Evolutionary conservation across 805 yeast species (phyloP), one percentile per base, ranked within the genome.

Genomic region (Suhomyces faveliae): DNA sequence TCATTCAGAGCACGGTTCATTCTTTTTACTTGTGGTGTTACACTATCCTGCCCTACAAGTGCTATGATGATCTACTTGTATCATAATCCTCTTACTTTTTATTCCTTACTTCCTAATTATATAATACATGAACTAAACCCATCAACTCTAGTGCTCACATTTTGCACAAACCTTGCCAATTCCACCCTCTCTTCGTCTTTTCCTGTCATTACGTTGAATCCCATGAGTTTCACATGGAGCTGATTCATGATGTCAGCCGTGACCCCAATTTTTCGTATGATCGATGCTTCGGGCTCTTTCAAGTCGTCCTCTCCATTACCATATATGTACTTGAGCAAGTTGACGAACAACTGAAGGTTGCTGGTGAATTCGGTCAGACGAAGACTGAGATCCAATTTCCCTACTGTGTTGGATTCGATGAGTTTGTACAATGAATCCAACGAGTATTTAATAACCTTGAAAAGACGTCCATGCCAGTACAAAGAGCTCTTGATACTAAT

Each of bases 381-480:
- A 41, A 61, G 42, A 38, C 53, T 50, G 13, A 60, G 48, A 20
- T 58, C 64, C 21, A 56, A 44, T 35, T 45, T 44, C 6, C 49
- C 49, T 22, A 42, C 27, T 11, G 35, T 30, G 15, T 47, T 48
- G 1, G 53, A 37, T 9, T 45, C 49, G 8, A 66, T 46, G 22
- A 61, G 50, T 5, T 55, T 49, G 5, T 25, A 41, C 27, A 66
- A 57, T 22, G 70, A 61, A 40, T 39, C 43, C 29, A 64, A 50
- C 40, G 55, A 70, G 48, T 61, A 67, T 29, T 54, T 52, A 12
- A 73, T 60, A 27, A 73, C 74, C 38, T 68, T 68, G 58, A 70
- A 64, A 37, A 73, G 60, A 51, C 67, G 68, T 42, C 54, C 58
- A 46, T 61, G 61, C 72, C 74, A 70, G 39, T 64, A 61, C 42